Base-by-base conservation (phyloP, 805 yeast genomes). In the Candida qinlingensis region DNA sequence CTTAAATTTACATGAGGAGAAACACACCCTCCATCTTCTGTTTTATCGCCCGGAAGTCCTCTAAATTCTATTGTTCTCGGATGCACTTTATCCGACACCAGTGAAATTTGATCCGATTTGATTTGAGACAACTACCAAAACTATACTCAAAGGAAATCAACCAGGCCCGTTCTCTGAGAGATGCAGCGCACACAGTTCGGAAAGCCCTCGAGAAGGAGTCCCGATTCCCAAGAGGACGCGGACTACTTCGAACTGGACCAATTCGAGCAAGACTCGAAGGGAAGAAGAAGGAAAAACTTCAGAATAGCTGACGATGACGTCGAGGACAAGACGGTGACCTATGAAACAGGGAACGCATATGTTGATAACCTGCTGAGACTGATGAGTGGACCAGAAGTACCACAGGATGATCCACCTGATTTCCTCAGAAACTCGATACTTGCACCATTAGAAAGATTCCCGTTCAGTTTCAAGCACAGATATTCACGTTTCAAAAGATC, bases 391-490 rank as follows among this genome's bases (percentile, higher is more conserved):
- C 46, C 46, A 6, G 13, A 27, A 9, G 9, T 5, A 5, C 37
- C 37, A 37, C 25, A 25, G 10, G 52, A 49, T 42, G 42, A 42
- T 11, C 42, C 48, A 4, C 52, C 54, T 7, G 39, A 46, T n/a
- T 43, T 41, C n/a, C 36, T 31, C 4, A 41, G 7, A 7, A 37
- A 30, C n/a, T 34, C n/a, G 6, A n/a, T 33, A 7, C 25, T 51
- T 10, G 37, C 30, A 7, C 41, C 48, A 6, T 44, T 49, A 36
- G 54, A 51, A 8, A 37, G 52, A 28, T 48, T 46, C 27, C 54
- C 54, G 3, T 12, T 12, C 6, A 7, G 29, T 1, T 37, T 51
- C 30, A 48, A 33, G 10, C 38, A 27, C 7, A 28, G 37, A 13
- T 42, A 46, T 12, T 34, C 46, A 12, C 28, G 33, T 10, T 27